These are phyloP conservation scores for Candida arabinofermentans DNA, from an alignment of 805 yeast genomes.

Conservation along the genomic window DNA sequence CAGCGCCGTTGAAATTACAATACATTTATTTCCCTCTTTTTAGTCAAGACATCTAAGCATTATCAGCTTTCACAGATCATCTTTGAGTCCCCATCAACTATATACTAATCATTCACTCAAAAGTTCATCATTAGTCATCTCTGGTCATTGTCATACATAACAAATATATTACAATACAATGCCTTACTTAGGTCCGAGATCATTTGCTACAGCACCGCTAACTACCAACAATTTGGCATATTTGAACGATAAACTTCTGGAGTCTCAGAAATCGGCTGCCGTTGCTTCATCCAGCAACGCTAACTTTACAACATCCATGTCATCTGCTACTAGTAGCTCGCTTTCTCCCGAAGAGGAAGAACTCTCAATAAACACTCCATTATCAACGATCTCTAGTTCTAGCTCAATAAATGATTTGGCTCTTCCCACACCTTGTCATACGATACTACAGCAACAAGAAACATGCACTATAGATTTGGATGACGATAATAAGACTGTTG, in stretches of 20 bases:
- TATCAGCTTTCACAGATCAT: no score
- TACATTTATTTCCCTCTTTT: neutral
- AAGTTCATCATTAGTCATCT: no score
- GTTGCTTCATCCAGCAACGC: no score
- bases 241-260: conserved; percentile 22
- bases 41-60: neutral
- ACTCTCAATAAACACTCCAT: conserved; percentile 24
- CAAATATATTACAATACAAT: no score
- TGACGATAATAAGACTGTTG: conserved; percentile 26
- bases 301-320: neutral
- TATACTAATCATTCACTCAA: neutral
- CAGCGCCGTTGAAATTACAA: neutral
- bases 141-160: no score
- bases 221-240: conserved; percentile 30
- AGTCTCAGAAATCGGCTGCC: no score
- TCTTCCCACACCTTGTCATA: conserved; percentile 6
- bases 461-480: conserved; percentile 5
- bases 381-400: conserved; percentile 24
- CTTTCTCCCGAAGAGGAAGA: conserved; percentile 23
- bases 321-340: conserved; percentile 11
- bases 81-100: no score
- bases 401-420: conserved; percentile 11
- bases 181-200: conserved; percentile 34
- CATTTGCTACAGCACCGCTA: conserved; percentile 33
- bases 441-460: neutral